These are phyloP conservation scores for Blastobotrys ciferrii DNA, from an alignment of 1,139 yeast species.

Conservation along the genomic window DNA sequence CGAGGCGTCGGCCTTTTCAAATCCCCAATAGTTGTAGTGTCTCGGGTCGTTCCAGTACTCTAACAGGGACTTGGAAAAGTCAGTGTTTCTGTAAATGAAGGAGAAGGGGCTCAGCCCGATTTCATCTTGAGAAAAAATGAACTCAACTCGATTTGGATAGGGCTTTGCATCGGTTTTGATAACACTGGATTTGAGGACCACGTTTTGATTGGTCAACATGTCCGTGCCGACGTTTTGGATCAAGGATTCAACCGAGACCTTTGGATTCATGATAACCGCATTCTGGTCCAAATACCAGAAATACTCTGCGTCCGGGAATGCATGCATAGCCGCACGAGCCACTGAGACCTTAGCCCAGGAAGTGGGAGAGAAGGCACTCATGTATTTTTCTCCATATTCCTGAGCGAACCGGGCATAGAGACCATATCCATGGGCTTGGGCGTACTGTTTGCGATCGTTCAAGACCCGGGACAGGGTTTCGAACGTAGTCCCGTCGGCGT, in stretches of 20 bases:
- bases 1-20: conserved; percentile 50
- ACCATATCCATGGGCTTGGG: conserved; percentile 72
- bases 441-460: conserved; percentile 82
- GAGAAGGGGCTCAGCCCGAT: conserved; percentile 62
- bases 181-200: conserved; percentile 64
- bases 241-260: conserved; percentile 55
- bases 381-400: conserved; percentile 45
- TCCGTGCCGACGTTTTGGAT: conserved; percentile 56
- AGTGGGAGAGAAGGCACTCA: conserved; percentile 9
- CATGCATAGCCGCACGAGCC: conserved; percentile 78
- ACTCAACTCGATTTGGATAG: conserved; percentile 51
- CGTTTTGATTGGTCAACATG: conserved; percentile 63
- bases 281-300: conserved; percentile 74
- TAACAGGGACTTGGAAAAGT: conserved; percentile 60
- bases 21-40: conserved; percentile 61
- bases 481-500: conserved; percentile 64
- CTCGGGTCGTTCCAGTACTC: conserved; percentile 77
- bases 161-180: conserved; percentile 67
- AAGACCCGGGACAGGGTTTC: conserved; percentile 62
- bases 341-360: conserved; percentile 62
- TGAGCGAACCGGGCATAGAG: conserved; percentile 76
- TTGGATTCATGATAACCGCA: conserved; percentile 65
- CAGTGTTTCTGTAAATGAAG: conserved; percentile 64
- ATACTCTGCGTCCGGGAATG: conserved; percentile 80
- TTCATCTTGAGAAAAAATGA: conserved; percentile 66